Evolutionary conservation across 2,329 filamentous ascomycete species (phyloP), one percentile per base, ranked within the genome.

Genomic region (Arthrocladium fulminans): DNA sequence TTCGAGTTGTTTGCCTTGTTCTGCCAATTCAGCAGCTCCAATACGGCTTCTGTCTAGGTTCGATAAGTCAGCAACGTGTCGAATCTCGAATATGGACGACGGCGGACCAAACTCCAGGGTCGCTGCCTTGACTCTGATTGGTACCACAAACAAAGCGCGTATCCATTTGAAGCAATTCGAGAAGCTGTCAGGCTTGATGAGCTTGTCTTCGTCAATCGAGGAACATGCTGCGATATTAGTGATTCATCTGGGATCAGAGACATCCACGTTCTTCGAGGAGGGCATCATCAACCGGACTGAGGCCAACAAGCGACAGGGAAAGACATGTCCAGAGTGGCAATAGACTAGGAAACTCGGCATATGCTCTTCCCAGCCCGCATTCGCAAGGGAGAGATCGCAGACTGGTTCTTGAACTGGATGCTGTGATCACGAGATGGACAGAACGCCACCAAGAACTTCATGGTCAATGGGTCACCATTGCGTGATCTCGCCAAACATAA

Each of bases 51-150:
- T 73, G 9, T 67, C 60, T 24, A 64, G 72, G 1, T 74, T 65
- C 43, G 72, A 74, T 51, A 74, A 73, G 55, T 73, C 69, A 2
- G 71, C 72, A 0, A 73, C 69, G 74, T 43, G 72, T 72, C 50
- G 72, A 74, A 45, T 67, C 67, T 0, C 53, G 64, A 30, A 57
- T 73, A 2, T 75, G 71, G 70, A 63, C 69, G 3, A 57, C 59
- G 0, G 71, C 74, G 27, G 72, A 71, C 3, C 71, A 73, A 56
- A 62, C 50, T 13, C 50, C 50, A 23, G 49, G 50, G 50, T 23
- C 46, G 5, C 23, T 49, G n/a, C 50, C 46, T 15, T 51, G n/a
- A 49, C 22, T 51, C 50, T 2, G 17, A 38, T 15, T 51, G 29
- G 25, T 45, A 45, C 13, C 45, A 37, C 25, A 39, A 32, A 42